Percentiles rank a stretch among this genome's conserved stretches.
Evolutionary conservation across 2,329 filamentous ascomycete genomes (phyloP).

Genomic region (Calonectria naviculata): DNA sequence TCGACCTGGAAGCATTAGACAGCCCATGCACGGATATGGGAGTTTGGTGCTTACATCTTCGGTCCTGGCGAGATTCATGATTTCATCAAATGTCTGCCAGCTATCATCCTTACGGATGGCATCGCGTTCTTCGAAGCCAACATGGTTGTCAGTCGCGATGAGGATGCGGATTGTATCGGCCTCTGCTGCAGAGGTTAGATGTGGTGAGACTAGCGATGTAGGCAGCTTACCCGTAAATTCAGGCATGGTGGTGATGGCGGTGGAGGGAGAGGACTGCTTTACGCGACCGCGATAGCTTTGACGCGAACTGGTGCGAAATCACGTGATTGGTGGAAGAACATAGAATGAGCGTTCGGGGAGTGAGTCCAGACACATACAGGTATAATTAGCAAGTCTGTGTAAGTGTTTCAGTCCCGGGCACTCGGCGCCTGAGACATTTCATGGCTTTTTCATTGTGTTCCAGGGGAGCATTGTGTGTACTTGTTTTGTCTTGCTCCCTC

Average conservation of each 20-base stretch:
- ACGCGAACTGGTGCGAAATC: conserved; percentile 18
- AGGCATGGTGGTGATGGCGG: conserved; percentile 37
- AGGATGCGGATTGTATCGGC: conserved; percentile 94
- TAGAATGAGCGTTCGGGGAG: neutral
- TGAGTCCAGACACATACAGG: neutral
- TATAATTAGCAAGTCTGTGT: too few relatives aligned
- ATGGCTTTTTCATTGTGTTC: neutral
- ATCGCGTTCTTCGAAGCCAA: conserved; percentile 94
- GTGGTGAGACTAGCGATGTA: neutral
- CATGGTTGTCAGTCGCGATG: conserved; percentile 96
- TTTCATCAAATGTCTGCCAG: conserved; percentile 95
- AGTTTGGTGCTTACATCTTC: conserved; percentile 71
- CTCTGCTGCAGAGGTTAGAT: conserved; percentile 47
- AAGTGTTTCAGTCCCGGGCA: neutral
- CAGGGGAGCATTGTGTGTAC: too few relatives aligned
- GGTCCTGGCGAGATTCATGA: conserved; percentile 87
- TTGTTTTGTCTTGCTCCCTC: neutral
- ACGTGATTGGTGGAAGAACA: too few relatives aligned
- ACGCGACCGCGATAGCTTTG: conserved; percentile 10
- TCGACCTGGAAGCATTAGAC: conserved; percentile 69
- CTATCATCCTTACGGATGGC: conserved; percentile 96
- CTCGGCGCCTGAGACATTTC: neutral
- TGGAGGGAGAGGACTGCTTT: conserved; percentile 3
- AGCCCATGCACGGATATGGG: neutral
- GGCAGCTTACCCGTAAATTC: conserved; percentile 42